Conservation (phyloP, 2,329 filamentous ascomycete species). For the Aureobasidium leucospermi region DNA sequence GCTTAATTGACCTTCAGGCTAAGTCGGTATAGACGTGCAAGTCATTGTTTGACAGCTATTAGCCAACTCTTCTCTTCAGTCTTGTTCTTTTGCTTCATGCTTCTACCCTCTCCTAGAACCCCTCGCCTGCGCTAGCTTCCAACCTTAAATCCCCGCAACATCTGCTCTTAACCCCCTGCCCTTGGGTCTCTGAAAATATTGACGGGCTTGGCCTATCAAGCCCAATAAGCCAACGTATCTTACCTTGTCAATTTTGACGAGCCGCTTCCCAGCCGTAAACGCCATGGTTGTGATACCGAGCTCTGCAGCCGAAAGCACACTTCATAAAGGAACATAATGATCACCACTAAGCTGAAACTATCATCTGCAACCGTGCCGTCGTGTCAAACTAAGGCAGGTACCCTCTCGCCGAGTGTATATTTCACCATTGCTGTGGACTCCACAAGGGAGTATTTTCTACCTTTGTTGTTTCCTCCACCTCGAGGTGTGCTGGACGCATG, state of each 20-base stretch:
- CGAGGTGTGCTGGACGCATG: too few species aligned
- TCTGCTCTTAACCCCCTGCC: not conserved
- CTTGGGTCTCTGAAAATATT: not conserved
- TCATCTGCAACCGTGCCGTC: slow-evolving; percentile 2
- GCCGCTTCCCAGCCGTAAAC: not conserved
- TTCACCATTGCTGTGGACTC: not conserved
- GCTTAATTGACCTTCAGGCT: not conserved
- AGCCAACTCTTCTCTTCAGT: not conserved
- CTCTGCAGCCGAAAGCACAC: not conserved
- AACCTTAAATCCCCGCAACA: slow-evolving; percentile 9
- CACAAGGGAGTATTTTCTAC: not conserved
- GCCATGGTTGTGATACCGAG: not conserved
- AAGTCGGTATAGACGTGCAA: not conserved
- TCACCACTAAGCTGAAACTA: not conserved
- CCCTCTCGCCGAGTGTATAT: not conserved
- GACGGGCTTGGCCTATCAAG: slow-evolving; percentile 7
- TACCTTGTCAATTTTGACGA: not conserved
- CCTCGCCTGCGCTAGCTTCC: not conserved
- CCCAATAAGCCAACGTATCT: not conserved
- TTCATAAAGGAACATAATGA: slow-evolving; percentile 2
- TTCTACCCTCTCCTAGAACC: not conserved
- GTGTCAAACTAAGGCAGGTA: slow-evolving; percentile 6
- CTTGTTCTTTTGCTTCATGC: not conserved
- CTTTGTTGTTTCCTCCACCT: not conserved
- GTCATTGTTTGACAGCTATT: not conserved